phyloP scores from a whole-genome alignment of 805 yeast species.

The Saturnispora serradocipensis region DNA sequence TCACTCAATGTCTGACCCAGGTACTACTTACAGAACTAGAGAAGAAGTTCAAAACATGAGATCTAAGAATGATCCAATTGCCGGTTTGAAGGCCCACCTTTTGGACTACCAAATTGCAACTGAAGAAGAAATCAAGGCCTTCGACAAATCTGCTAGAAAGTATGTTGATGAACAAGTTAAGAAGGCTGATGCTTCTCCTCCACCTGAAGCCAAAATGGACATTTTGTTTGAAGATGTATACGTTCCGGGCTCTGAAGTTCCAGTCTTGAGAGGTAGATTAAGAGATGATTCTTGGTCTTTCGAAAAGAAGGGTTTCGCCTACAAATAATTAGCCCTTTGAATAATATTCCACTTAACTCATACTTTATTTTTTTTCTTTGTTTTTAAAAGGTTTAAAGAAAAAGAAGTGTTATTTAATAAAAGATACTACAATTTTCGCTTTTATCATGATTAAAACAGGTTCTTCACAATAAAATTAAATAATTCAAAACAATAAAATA shows the following conservation, averaged over 20 bases:
- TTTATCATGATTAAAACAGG: background rate
- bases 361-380: background rate
- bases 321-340: conserved; percentile 21
- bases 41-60: conserved; percentile 99
- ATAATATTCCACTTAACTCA: background rate
- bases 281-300: conserved; percentile 84
- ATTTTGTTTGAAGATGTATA: conserved; percentile 95
- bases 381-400: background rate
- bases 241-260: conserved; percentile 88
- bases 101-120: conserved; percentile 78
- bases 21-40: conserved; percentile 99
- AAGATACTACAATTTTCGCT: background rate
- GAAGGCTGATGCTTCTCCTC: conserved; percentile 86
- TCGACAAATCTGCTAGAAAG: conserved; percentile 94
- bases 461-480: background rate
- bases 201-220: conserved; percentile 93
- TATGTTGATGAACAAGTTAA: conserved; percentile 92
- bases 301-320: conserved; percentile 31
- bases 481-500: background rate
- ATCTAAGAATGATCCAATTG: conserved; percentile 95
- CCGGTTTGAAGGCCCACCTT: conserved; percentile 84
- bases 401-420: background rate
- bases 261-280: conserved; percentile 92
- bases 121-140: conserved; percentile 88
- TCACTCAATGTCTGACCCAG: conserved; percentile 99